A percentile compares a stretch with the other conserved stretches of the same genome.
Evolutionary conservation across 495 filamentous ascomycete genomes (phyloP).

Genomic region (Hypomontagnella monticulosa): DNA sequence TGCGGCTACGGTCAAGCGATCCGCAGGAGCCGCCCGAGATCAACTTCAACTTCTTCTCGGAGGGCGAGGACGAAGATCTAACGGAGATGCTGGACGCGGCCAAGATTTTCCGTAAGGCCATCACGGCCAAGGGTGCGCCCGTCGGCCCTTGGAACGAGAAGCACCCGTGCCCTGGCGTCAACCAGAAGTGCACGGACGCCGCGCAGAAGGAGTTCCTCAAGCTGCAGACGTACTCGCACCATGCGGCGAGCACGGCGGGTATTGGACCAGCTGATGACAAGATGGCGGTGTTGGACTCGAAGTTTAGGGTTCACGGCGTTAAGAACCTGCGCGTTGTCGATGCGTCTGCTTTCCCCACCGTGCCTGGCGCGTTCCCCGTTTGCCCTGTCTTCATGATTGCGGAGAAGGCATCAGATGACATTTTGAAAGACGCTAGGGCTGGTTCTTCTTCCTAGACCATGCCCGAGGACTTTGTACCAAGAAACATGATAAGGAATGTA

Average conservation of each 20-base stretch:
- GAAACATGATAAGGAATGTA: neutral
- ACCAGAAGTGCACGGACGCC: conserved; percentile 51
- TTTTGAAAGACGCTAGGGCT: conserved; percentile 61
- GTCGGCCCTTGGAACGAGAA: conserved; percentile 52
- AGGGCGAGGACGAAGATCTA: conserved; percentile 51
- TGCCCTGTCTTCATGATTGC: conserved; percentile 70
- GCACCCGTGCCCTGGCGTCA: conserved; percentile 54
- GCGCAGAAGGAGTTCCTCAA: conserved; percentile 56
- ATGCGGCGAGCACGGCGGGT: conserved; percentile 58
- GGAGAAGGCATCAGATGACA: conserved; percentile 71
- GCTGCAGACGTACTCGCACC: conserved; percentile 61
- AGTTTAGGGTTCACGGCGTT: conserved; percentile 61
- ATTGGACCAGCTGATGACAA: conserved; percentile 60
- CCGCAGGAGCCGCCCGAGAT: conserved; percentile 65
- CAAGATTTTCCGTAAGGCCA: conserved; percentile 57
- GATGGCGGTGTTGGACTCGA: conserved; percentile 61
- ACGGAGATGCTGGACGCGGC: conserved; percentile 62
- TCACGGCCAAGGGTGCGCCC: conserved; percentile 45
- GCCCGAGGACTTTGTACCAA: neutral
- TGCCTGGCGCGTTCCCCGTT: conserved; percentile 69
- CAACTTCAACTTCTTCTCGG: conserved; percentile 65
- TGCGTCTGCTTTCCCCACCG: conserved; percentile 60
- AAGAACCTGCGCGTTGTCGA: conserved; percentile 64
- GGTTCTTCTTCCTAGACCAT: conserved; percentile 5
- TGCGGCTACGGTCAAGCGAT: conserved; percentile 58